Base-by-base conservation (phyloP, 2,329 filamentous ascomycete genomes). In the Alternaria triticina region DNA sequence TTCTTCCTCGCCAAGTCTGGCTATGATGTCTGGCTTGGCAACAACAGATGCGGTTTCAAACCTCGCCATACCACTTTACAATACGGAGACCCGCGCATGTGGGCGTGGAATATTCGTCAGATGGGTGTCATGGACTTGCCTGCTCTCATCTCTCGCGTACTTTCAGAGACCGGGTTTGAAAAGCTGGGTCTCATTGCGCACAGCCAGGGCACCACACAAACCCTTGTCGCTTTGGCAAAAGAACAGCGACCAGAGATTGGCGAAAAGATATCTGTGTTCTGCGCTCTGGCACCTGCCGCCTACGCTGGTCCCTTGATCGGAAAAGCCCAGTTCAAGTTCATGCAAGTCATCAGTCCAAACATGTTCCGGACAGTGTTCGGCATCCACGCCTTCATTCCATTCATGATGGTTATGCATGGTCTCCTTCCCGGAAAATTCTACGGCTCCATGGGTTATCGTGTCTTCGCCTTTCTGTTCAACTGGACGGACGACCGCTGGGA, bases 11-110 rank as follows among this genome's bases (percentile, higher is more conserved):
- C 92, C 79, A 97, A 97, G 80, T 89, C 91, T 0, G 94, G 94
- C 1, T 97, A 93, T 79, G 95, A 98, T 77, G 93, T 98, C 43
- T 98, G 94, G 94, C 85, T 97, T 15, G 95, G 95, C 5, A 97
- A 97, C 81, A 97, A 97, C 76, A 87, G 95, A 20, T 97, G 94
- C 75, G 94, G 94, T 1, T 93, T 96, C 79, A 83, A 87, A 0
- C 94, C 95, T 0, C 87, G 89, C 67, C 95, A 98, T 75, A 87
- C 85, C 3, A 81, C 90, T 22, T 86, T 97, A 43, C 81, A 87
- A 3, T 89, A 91, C 68, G 83, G 83, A 4, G 95, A 98, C 74
- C 94, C 95, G 2, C 88, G 94, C 28, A 96, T 97, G 92, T 97
- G 95, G 95, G 89, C 90, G 44, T 98, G 95, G 95, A 65, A 97